Base-by-base conservation (phyloP, 768 basidiomycete genomes). In the Collybia sordida region DNA sequence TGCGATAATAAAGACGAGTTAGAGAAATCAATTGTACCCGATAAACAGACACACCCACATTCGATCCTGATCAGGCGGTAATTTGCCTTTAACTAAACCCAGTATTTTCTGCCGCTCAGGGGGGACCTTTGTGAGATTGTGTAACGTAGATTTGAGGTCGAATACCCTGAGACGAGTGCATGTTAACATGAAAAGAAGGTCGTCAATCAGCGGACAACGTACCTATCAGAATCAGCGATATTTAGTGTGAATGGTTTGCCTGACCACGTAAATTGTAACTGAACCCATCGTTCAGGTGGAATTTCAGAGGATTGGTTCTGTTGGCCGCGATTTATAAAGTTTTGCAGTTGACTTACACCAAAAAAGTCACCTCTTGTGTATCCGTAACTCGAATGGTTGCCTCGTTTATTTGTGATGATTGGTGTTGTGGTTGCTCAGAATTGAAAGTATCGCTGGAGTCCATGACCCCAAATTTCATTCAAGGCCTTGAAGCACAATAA, bases 21-120 rank as follows among this genome's bases (percentile, higher is more conserved):
- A 37, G 36, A 12, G 41, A 34, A 15, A 47, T 31, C 11, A 11
- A 27, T 27, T 11, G 5, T 11, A 27, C 11, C 5, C 27, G 31
- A 31, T 31, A 3, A 14, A 12, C 5, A 12, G 31, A 11, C 14
- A 31, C 24, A 56, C 74, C 60, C 52, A 79, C 85, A 92, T 83
- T 49, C 79, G 76, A 48, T 70, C 82, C 52, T 88, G 81, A 58
- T 95, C 91, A 1, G 80, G 74, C 6, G 90, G 90, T 6, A 92
- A 67, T 64, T 89, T 93, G 22, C 89, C 89, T 60, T 90, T 92
- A 24, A 88, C 84, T 21, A 96, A 68, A 0, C 92, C 92, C 24
- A 94, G 74, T 48, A 95, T 85, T 71, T 96, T 95, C 71, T 94
- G 91, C 6, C 91, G 75, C 59, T 89, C 90, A 22, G 83, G 80